phyloP scores from a whole-genome alignment of 495 filamentous ascomycete genomes.

The Cairneyella variabilis region DNA sequence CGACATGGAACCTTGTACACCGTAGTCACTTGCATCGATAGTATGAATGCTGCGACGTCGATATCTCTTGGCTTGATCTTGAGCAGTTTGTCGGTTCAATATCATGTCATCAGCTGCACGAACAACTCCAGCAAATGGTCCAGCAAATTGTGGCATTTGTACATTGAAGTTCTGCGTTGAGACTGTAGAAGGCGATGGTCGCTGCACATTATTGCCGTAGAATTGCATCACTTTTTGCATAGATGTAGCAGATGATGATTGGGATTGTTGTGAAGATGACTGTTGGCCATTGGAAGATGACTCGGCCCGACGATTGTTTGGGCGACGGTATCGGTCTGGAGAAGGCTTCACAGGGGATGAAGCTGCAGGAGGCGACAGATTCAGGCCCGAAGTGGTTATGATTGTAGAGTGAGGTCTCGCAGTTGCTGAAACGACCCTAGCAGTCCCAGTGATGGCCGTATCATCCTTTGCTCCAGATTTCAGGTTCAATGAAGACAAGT shows the following conservation, averaged over 20 bases:
- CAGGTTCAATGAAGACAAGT: constrained; percentile 26
- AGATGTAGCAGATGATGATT: constrained; percentile 2
- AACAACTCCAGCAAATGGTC: not conserved
- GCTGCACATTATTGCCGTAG: constrained; percentile 14
- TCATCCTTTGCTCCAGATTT: constrained; percentile 29
- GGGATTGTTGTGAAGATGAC: constrained; percentile 31
- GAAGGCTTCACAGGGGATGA: constrained; percentile 34
- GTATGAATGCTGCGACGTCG: constrained; percentile 79
- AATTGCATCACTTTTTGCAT: constrained; percentile 28
- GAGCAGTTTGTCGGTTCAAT: constrained; percentile 37
- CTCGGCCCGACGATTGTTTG: constrained; percentile 39
- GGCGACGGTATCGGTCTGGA: constrained; percentile 53
- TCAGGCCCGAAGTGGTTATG: constrained; percentile 18
- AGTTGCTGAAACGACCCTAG: constrained; percentile 22
- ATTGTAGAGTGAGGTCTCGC: constrained; percentile 22
- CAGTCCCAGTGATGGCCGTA: constrained; percentile 32
- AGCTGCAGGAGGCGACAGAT: constrained; percentile 27
- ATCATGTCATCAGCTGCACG: constrained; percentile 46
- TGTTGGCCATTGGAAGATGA: constrained; percentile 28
- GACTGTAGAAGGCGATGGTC: not conserved
- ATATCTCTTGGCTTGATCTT: constrained; percentile 71
- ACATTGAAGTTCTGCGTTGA: constrained; percentile 13
- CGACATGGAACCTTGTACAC: constrained; percentile 6
- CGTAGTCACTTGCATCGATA: constrained; percentile 61
- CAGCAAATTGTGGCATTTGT: constrained; percentile 20